Conservation (phyloP, 2,329 filamentous ascomycete genomes). For the Tricladium varicosporioides region DNA sequence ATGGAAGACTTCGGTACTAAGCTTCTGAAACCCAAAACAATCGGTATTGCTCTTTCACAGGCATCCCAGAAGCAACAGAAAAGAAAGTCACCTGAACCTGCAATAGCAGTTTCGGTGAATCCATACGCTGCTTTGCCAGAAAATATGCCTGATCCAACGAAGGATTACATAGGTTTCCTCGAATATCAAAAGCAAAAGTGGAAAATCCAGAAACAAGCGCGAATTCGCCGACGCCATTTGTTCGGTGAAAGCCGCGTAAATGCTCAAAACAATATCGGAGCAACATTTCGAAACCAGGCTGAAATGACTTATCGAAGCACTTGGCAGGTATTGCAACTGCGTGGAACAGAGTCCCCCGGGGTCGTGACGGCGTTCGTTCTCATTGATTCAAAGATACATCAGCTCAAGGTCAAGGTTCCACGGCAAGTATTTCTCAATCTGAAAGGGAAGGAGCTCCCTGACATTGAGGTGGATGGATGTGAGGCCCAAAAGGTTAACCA, state of each 20-base stretch:
- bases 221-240: constrained; percentile 79
- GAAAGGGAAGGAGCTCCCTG: constrained; percentile 80
- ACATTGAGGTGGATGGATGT: constrained; percentile 83
- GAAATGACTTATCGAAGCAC: constrained; percentile 86
- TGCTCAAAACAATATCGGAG: constrained; percentile 62
- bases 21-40: constrained; percentile 62
- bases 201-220: constrained; percentile 93
- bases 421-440: constrained; percentile 90
- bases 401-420: constrained; percentile 83
- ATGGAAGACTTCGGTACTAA: constrained; percentile 79
- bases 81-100: constrained; percentile 69
- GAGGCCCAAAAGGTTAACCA: constrained; percentile 90
- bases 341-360: constrained; percentile 78
- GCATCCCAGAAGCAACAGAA: constrained; percentile 58
- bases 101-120: constrained; percentile 60
- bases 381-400: constrained; percentile 89
- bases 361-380: constrained; percentile 86
- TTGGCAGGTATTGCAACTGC: constrained; percentile 91
- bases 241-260: constrained; percentile 82
- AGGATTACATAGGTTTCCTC: constrained; percentile 86
- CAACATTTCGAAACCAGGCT: constrained; percentile 85
- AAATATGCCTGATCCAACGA: constrained; percentile 77
- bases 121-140: constrained; percentile 80
- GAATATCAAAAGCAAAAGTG: constrained; percentile 98
- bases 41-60: constrained; percentile 49